phyloP scores from a whole-genome alignment of 2,329 filamentous ascomycete species.

The Pseudogymnoascus sp. region DNA sequence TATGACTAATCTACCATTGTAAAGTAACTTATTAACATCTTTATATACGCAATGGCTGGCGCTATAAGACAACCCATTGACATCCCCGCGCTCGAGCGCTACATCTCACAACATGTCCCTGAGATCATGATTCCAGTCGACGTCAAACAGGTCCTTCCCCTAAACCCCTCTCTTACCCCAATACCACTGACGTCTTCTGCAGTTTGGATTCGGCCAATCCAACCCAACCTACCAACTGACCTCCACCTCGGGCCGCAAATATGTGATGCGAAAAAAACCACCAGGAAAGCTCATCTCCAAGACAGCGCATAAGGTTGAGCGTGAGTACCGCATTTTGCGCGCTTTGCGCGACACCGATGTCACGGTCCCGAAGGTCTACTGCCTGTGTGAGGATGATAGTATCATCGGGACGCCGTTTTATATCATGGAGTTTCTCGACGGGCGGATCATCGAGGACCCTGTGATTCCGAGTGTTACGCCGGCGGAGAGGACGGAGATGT shows the following conservation, averaged over 20 bases:
- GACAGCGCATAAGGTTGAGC: slow-evolving; percentile 87
- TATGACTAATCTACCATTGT: too few species aligned
- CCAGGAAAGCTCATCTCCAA: slow-evolving; percentile 81
- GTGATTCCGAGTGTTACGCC: slow-evolving; percentile 61
- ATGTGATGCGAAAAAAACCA: slow-evolving; percentile 90
- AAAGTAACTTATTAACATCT: too few species aligned
- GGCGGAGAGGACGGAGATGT: slow-evolving; percentile 65
- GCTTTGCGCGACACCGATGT: slow-evolving; percentile 70
- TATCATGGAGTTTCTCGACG: slow-evolving; percentile 88
- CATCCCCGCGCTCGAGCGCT: slow-evolving; percentile 66
- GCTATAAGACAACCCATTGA: slow-evolving; percentile 86
- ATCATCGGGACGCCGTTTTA: slow-evolving; percentile 87
- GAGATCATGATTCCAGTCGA: slow-evolving; percentile 75
- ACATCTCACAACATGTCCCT: slow-evolving; percentile 70
- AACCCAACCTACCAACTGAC: slow-evolving; percentile 91
- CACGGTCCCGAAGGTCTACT: slow-evolving; percentile 70
- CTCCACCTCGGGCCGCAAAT: slow-evolving; percentile 56
- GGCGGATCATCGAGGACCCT: slow-evolving; percentile 85
- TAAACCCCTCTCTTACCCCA: neutral
- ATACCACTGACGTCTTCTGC: neutral
- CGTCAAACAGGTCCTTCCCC: slow-evolving; percentile 69
- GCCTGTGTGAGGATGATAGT: slow-evolving; percentile 69
- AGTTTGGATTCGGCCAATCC: slow-evolving; percentile 93
- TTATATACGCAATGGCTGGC: slow-evolving; percentile 58
- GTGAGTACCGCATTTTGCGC: slow-evolving; percentile 81